Percentiles rank a stretch among this genome's conserved stretches.
phyloP scores from a whole-genome alignment of 208 protist genomes.

The Histomonas meleagridis region DNA sequence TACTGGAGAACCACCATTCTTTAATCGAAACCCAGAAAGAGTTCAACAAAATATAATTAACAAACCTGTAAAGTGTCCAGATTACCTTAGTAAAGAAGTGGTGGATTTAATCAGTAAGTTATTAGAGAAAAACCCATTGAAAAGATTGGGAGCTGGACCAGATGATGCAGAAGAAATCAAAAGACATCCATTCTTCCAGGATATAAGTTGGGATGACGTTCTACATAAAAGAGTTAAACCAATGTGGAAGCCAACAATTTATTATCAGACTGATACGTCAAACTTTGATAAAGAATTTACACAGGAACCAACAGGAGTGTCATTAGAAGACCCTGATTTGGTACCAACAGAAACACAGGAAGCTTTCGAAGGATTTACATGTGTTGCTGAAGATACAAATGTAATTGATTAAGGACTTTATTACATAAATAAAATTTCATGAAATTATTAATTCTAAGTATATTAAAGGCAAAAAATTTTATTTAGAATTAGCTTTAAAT shows the following conservation, averaged over 20 bases:
- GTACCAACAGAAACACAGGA: not conserved
- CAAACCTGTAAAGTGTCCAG: constrained; percentile 47
- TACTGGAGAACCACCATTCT: constrained; percentile 47
- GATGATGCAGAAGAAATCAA: constrained; percentile 43
- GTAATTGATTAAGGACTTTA: not conserved
- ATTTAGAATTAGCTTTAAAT: no score
- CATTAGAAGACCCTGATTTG: not conserved
- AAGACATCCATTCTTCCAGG: constrained; percentile 39
- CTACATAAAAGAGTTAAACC: constrained; percentile 29
- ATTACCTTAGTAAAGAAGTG: constrained; percentile 48
- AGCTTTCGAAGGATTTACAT: not conserved
- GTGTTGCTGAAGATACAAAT: not conserved
- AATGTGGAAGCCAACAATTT: constrained; percentile 36
- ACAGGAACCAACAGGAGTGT: not conserved
- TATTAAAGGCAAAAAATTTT: no score
- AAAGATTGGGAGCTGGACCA: not conserved
- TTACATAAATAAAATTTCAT: no score
- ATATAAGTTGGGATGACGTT: constrained; percentile 39
- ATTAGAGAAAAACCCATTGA: constrained; percentile 36
- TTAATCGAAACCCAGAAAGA: constrained; percentile 8
- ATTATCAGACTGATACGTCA: not conserved
- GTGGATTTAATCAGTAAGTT: constrained; percentile 32
- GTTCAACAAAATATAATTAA: constrained; percentile 58
- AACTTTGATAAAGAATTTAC: constrained; percentile 45
- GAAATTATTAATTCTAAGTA: no score